A percentile compares a stretch with the other conserved stretches of the same genome.
Conservation (phyloP, 1,284 basidiomycete genomes). For the Serendipita sp. region DNA sequence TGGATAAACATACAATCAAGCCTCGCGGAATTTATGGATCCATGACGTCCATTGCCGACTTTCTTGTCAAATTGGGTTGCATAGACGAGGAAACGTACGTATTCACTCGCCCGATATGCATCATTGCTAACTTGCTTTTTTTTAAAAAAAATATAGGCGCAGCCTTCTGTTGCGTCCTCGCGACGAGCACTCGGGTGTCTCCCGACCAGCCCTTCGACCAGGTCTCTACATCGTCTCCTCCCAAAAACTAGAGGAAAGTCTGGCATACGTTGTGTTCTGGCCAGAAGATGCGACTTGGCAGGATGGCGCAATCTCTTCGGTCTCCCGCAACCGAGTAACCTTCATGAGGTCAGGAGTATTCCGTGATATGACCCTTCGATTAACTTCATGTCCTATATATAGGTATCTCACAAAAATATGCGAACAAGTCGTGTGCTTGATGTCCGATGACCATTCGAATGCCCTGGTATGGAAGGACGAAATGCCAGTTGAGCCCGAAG, state of each 20-base stretch:
- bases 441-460: conserved; percentile 31
- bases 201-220: conserved; percentile 28
- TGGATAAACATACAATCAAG: conserved; percentile 30
- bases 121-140: background rate
- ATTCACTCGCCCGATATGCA: background rate
- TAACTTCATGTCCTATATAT: background rate
- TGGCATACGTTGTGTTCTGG: conserved; percentile 44
- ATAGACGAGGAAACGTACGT: conserved; percentile 27
- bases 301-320: conserved; percentile 30
- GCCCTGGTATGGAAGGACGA: conserved; percentile 7
- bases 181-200: conserved; percentile 14
- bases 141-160: background rate
- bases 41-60: conserved; percentile 32
- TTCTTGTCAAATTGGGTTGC: conserved; percentile 24
- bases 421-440: conserved; percentile 35
- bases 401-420: conserved; percentile 44
- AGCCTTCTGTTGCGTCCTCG: conserved; percentile 15
- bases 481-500: conserved; percentile 17
- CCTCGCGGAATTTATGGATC: conserved; percentile 44
- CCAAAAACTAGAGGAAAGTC: background rate
- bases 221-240: conserved; percentile 31
- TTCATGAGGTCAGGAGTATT: conserved; percentile 39
- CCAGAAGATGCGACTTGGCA: conserved; percentile 47
- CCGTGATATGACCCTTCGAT: background rate
- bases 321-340: conserved; percentile 37